Conservation (phyloP, 2,329 filamentous ascomycete species). For the Monilinia polystroma region DNA sequence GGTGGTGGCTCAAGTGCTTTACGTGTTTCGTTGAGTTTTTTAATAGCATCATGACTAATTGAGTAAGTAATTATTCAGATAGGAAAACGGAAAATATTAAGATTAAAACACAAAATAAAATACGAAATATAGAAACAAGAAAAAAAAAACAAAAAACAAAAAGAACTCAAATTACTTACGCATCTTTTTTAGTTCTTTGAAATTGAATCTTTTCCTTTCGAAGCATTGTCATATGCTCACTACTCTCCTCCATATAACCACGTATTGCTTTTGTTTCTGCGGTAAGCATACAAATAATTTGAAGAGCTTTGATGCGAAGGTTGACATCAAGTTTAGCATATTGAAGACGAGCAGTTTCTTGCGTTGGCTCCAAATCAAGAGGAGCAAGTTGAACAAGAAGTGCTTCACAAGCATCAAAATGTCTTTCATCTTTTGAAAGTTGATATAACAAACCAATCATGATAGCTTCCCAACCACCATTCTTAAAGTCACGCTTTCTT, state of each 20-base stretch:
- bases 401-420: constrained; percentile 71
- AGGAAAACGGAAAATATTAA: too few species aligned
- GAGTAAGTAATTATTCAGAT: constrained; percentile 35
- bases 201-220: constrained; percentile 94
- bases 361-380: constrained; percentile 68
- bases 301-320: constrained; percentile 72
- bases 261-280: constrained; percentile 83
- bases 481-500: constrained; percentile 76
- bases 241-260: constrained; percentile 87
- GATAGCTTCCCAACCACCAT: constrained; percentile 90
- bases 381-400: constrained; percentile 81
- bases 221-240: constrained; percentile 89
- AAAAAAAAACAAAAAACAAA: too few species aligned
- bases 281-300: constrained; percentile 83
- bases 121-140: too few species aligned
- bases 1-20: constrained; percentile 69
- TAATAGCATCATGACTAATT: constrained; percentile 66
- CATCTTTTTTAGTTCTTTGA: constrained; percentile 72
- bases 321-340: constrained; percentile 82
- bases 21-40: constrained; percentile 67
- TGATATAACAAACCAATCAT: constrained; percentile 84
- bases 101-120: too few species aligned
- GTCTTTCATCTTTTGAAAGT: constrained; percentile 71
- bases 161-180: constrained; percentile 47
- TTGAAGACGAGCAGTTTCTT: constrained; percentile 68